A percentile compares a stretch with the other conserved stretches of the same genome.
These are phyloP conservation scores for Vigna radiata DNA, from an alignment of 306 rosid species.

Conservation along the genomic window DNA sequence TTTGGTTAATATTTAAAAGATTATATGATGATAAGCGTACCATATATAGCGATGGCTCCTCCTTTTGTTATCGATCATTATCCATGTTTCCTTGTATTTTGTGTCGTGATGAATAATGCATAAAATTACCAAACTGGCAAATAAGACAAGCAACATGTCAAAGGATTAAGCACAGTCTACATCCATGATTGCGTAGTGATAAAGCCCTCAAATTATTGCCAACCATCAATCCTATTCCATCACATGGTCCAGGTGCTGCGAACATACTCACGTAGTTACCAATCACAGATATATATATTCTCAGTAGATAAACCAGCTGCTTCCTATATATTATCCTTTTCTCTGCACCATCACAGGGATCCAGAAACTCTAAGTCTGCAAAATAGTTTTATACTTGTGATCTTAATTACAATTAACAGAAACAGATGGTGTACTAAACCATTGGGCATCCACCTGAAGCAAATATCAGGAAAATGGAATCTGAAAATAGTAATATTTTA, in stretches of 20 bases:
- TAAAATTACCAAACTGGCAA: constrained; percentile 27
- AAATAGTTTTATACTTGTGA: constrained; percentile 30
- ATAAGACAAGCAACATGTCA: constrained; percentile 39
- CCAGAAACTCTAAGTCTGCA: constrained; percentile 36
- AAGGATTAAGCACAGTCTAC: constrained; percentile 21
- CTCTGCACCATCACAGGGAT: constrained; percentile 44
- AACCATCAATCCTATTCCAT: constrained; percentile 21
- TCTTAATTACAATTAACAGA: constrained; percentile 33
- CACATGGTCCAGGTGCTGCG: constrained; percentile 35
- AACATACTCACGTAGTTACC: constrained; percentile 19
- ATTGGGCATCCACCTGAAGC: constrained; percentile 66
- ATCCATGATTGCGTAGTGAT: constrained; percentile 16
- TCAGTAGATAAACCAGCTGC: neutral
- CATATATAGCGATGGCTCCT: constrained; percentile 6
- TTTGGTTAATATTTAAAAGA: neutral
- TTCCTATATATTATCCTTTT: constrained; percentile 39
- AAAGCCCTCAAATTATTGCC: constrained; percentile 37
- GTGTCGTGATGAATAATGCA: constrained; percentile 12
- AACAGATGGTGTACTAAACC: constrained; percentile 47
- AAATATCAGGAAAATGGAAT: constrained; percentile 54
- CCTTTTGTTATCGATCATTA: constrained; percentile 14
- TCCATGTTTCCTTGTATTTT: constrained; percentile 4
- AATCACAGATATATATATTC: neutral
- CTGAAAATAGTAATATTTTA: constrained; percentile 47
- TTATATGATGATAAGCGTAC: neutral